Percentiles rank a stretch among this genome's conserved stretches.
phyloP scores from a whole-genome alignment of 495 filamentous ascomycete genomes.

The Lindgomyces ingoldianus region DNA sequence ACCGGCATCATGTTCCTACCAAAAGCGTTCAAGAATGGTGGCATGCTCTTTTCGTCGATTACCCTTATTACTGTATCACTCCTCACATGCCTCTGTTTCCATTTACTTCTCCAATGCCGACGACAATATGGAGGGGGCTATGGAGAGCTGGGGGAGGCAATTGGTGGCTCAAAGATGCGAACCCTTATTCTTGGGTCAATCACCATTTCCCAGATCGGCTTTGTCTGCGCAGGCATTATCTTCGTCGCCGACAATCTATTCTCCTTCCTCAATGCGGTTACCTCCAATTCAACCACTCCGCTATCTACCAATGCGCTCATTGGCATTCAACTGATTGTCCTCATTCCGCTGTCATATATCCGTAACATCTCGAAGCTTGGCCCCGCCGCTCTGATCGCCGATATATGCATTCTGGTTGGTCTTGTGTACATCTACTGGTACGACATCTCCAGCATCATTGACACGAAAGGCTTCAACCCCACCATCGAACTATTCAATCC shows the following conservation, averaged over 20 bases:
- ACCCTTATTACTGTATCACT: conserved; percentile 58
- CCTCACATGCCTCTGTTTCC: conserved; percentile 62
- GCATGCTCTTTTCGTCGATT: conserved; percentile 64
- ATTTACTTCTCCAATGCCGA: conserved; percentile 61
- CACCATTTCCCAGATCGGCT: conserved; percentile 65
- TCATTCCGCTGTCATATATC: conserved; percentile 62
- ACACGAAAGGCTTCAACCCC: conserved; percentile 47
- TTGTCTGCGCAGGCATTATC: conserved; percentile 66
- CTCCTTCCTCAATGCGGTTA: conserved; percentile 59
- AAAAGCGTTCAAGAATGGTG: conserved; percentile 67
- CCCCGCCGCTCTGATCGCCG: conserved; percentile 60
- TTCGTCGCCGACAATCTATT: conserved; percentile 66
- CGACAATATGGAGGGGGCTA: conserved; percentile 57
- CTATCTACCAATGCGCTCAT: conserved; percentile 55
- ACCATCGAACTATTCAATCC: conserved; percentile 63
- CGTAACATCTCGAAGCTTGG: conserved; percentile 67
- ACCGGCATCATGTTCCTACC: conserved; percentile 71
- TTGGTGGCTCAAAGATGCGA: conserved; percentile 55
- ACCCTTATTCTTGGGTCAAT: conserved; percentile 60
- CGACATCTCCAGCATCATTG: conserved; percentile 55
- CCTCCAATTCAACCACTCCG: conserved; percentile 40
- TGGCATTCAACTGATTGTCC: conserved; percentile 55
- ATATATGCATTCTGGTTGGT: conserved; percentile 64
- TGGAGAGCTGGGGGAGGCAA: conserved; percentile 60
- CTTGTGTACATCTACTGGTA: conserved; percentile 65